These are phyloP conservation scores for Copromyces sp. DNA, from an alignment of 495 filamentous ascomycete genomes.

Conservation along the genomic window DNA sequence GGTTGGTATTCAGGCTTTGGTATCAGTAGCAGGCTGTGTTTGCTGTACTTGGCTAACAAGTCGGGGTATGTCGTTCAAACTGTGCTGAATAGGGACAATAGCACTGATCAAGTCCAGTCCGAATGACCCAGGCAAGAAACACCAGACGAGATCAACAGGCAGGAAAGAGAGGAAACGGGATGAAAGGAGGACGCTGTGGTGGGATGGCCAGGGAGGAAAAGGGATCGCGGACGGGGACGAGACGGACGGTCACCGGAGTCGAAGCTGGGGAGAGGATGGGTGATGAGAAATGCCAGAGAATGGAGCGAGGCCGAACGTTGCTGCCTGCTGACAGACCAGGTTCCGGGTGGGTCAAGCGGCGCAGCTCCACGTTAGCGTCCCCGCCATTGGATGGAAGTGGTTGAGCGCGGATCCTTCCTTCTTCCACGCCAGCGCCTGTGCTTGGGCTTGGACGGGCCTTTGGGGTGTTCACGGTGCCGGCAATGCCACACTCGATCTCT, in stretches of 20 bases:
- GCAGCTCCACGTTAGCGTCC: constrained; percentile 10
- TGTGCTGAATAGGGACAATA: not conserved
- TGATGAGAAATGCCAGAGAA: constrained; percentile 29
- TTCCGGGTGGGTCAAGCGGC: constrained; percentile 18
- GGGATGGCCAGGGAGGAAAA: constrained; percentile 9
- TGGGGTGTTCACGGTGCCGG: constrained; percentile 10
- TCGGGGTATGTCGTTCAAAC: not conserved
- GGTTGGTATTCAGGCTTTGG: not conserved
- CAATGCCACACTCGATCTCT: constrained; percentile 9
- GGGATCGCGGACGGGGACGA: constrained; percentile 6
- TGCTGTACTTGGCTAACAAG: not conserved
- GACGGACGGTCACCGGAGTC: not conserved
- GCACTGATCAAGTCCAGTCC: not conserved
- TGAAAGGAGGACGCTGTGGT: constrained; percentile 6
- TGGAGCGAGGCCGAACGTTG: constrained; percentile 13
- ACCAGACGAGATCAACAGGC: constrained; percentile 4
- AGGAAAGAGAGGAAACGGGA: not conserved
- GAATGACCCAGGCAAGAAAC: constrained; percentile 14
- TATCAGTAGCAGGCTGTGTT: not conserved
- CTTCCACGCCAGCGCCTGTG: not conserved
- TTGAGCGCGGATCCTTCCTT: constrained; percentile 17
- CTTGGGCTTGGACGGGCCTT: constrained; percentile 1
- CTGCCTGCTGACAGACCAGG: constrained; percentile 23
- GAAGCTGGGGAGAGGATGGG: constrained; percentile 5
- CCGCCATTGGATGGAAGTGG: constrained; percentile 12